Conservation (phyloP, 371 early-diverging fungal genomes). For the Thermomucor indicae-seudaticae region DNA sequence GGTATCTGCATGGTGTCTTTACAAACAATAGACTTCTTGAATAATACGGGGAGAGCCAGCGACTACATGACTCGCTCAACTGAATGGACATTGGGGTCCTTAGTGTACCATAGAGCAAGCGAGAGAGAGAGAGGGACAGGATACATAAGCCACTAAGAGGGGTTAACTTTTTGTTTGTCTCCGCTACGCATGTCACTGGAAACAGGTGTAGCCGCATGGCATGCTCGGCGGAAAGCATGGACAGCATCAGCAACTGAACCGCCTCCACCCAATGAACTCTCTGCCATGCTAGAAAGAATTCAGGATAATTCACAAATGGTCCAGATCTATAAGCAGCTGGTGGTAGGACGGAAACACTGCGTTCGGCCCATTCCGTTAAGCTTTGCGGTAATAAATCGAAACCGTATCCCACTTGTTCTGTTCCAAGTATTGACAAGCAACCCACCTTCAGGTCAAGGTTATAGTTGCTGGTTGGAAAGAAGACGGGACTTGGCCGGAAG, state of each 20-base stretch:
- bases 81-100: conserved; percentile 27
- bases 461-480: conserved; percentile 36
- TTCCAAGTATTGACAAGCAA: too few relatives aligned
- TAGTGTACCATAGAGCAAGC: neutral
- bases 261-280: too few relatives aligned
- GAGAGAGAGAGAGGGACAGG: too few relatives aligned
- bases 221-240: conserved; percentile 7
- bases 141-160: too few relatives aligned
- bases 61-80: conserved; percentile 35
- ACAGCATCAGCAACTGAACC: neutral
- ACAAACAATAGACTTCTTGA: too few relatives aligned
- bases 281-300: neutral
- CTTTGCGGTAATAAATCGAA: conserved; percentile 10
- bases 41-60: too few relatives aligned
- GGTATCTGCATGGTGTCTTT: too few relatives aligned
- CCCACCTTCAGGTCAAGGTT: conserved; percentile 20
- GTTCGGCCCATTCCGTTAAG: conserved; percentile 4
- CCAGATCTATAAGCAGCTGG: conserved; percentile 3
- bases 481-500: conserved; percentile 42
- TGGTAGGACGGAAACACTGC: conserved; percentile 4
- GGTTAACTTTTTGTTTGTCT: too few relatives aligned
- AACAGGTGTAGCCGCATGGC: conserved; percentile 2
- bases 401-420: too few relatives aligned
- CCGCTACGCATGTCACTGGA: neutral
- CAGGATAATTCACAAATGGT: neutral